These are phyloP conservation scores for Favolaschia claudopus DNA, from an alignment of 768 basidiomycete genomes.

Conservation along the genomic window DNA sequence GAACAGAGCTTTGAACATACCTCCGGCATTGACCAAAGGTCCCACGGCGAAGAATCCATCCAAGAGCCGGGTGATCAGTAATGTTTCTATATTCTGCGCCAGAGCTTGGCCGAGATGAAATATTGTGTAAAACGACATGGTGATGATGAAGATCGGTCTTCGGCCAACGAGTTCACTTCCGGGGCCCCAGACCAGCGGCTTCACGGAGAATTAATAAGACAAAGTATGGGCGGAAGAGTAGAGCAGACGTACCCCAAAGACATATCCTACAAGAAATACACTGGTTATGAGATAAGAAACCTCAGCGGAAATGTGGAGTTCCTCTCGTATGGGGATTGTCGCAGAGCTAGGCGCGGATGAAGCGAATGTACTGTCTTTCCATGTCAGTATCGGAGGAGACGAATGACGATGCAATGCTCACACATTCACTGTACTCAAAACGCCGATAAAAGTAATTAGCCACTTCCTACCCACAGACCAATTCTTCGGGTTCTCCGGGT, in stretches of 20 bases:
- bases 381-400: neutral
- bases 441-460: conserved; percentile 20
- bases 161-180: conserved; percentile 66
- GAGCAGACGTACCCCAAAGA: conserved; percentile 50
- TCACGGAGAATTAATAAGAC: conserved; percentile 57
- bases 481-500: conserved; percentile 27
- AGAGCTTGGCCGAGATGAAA: conserved; percentile 67
- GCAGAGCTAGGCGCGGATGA: conserved; percentile 62
- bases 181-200: no score
- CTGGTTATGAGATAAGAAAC: conserved; percentile 58
- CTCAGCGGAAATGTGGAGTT: conserved; percentile 51
- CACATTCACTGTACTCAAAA: conserved; percentile 50
- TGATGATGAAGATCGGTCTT: conserved; percentile 53
- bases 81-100: conserved; percentile 61
- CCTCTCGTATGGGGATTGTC: conserved; percentile 36
- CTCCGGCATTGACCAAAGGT: conserved; percentile 64
- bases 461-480: conserved; percentile 19
- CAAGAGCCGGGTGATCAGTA: conserved; percentile 66
- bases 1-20: no score
- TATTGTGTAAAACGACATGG: conserved; percentile 59
- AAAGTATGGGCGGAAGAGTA: conserved; percentile 1
- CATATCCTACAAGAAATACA: conserved; percentile 59
- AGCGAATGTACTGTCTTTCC: conserved; percentile 58
- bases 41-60: no score
- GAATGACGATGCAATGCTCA: conserved; percentile 31